Conservation (phyloP, 2,329 filamentous ascomycete species). For the Pestalotiopsis fici region DNA sequence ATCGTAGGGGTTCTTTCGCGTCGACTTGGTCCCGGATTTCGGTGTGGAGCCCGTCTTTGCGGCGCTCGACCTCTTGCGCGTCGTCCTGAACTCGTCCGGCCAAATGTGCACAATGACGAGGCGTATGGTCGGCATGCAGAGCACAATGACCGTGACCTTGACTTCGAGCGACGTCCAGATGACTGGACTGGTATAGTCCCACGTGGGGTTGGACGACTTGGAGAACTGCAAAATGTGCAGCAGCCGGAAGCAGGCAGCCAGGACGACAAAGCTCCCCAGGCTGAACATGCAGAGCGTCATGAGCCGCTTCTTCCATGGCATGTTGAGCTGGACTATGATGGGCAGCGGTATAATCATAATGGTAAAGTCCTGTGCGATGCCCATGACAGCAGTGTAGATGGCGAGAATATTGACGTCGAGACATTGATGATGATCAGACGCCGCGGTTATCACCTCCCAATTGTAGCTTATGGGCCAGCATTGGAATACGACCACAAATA, state of each 20-base stretch:
- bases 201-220: constrained; percentile 13
- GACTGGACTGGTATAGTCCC: constrained; percentile 13
- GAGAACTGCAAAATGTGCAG: constrained; percentile 11
- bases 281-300: constrained; percentile 16
- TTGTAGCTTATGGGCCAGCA: constrained; percentile 14
- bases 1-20: background rate
- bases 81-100: constrained; percentile 2
- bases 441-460: constrained; percentile 14
- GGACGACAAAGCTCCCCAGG: constrained; percentile 12
- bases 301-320: constrained; percentile 11
- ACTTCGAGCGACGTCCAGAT: constrained; percentile 16
- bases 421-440: constrained; percentile 7
- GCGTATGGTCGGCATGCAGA: constrained; percentile 1
- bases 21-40: background rate
- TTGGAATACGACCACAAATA: constrained; percentile 15
- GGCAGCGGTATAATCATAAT: constrained; percentile 17
- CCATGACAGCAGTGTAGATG: constrained; percentile 6
- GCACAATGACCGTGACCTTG: constrained; percentile 8
- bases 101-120: constrained; percentile 3
- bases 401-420: constrained; percentile 12
- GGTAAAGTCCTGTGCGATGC: constrained; percentile 15
- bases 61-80: background rate
- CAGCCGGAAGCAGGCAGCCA: constrained; percentile 14
- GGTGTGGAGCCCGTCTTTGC: background rate
- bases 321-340: constrained; percentile 10